These are phyloP conservation scores for Quercus lobata DNA, from an alignment of 331 rosid species.

Conservation along the genomic window DNA sequence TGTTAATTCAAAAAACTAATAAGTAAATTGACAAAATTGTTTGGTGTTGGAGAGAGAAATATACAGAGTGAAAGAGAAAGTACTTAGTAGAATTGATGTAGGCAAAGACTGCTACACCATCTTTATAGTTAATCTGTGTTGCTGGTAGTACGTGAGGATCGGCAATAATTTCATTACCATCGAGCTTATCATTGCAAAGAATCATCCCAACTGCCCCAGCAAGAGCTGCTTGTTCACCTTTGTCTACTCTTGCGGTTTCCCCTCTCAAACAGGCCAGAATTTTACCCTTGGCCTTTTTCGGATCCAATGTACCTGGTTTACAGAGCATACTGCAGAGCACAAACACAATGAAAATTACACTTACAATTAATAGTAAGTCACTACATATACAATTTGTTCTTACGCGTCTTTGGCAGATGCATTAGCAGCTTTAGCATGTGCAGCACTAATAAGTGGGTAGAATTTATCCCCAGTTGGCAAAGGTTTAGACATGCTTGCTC, in stretches of 20 bases:
- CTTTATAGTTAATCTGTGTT: conserved; percentile 44
- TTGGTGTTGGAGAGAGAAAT: not conserved
- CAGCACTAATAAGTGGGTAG: conserved; percentile 51
- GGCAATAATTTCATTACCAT: conserved; percentile 38
- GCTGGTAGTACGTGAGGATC: conserved; percentile 66
- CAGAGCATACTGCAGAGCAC: conserved; percentile 38
- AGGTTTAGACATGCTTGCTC: conserved; percentile 42
- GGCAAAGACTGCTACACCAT: conserved; percentile 40
- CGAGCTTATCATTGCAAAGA: conserved; percentile 44
- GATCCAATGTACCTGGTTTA: conserved; percentile 38
- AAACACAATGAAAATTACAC: not conserved
- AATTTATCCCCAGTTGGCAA: conserved; percentile 30
- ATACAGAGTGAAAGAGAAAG: not conserved
- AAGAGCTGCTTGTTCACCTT: conserved; percentile 42
- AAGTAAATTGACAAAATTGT: not conserved
- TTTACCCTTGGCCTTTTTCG: conserved; percentile 44
- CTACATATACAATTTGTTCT: not conserved
- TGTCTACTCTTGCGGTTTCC: conserved; percentile 32
- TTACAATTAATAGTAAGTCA: not conserved
- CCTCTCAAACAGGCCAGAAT: conserved; percentile 70
- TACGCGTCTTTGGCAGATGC: conserved; percentile 37
- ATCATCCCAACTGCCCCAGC: conserved; percentile 82
- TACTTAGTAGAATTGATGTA: conserved; percentile 61
- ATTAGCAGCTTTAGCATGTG: conserved; percentile 29
- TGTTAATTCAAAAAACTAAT: conserved; percentile 7